Evolutionary conservation across 139 green algal genomes (phyloP), one percentile per base, ranked within the genome.

Genomic region (Micromonas commoda): DNA sequence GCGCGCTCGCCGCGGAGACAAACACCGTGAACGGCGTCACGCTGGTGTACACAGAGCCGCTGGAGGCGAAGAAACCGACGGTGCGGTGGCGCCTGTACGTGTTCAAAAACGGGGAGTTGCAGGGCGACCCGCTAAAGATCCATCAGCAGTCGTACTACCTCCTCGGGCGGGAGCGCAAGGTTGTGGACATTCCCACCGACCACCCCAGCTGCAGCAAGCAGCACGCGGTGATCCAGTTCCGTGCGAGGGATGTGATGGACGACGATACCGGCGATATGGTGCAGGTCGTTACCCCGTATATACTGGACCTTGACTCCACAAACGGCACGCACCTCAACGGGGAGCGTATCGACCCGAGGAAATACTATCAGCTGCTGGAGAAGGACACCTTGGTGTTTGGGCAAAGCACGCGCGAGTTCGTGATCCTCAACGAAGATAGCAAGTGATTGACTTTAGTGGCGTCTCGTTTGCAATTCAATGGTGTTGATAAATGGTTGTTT

Each of bases 121-220:
- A 81, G 24, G 82, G 73, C 72, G 87, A 94, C 19, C 88, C 88
- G 16, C 76, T 94, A 51, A 73, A 88, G 68, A 85, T 97, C 6
- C 91, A 88, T 63, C 72, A 78, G 57, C 84, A 89, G 52, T 86
- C 81, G 68, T 83, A 78, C 74, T 97, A 95, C 81, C 77, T 98
- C 51, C 97, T 98, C 89, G 94, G 94, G 1, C 86, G 93, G 19
- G 94, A 98, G 60, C 71, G 90, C 21, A 76, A 80, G 78, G 85
- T 97, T 2, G 92, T 80, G 0, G 95, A 99, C 78, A 81, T 99
- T 16, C 89, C 93, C 32, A 96, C 89, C 0, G 94, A 97, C 77
- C 95, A 99, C 83, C 93, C 95, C 9, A 96, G 88, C 20, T 97
- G 94, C 89, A 93, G 84, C 88, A 96, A 97, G 86, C 95, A 98